These are phyloP conservation scores for Penstemon eatonii DNA, from an alignment of 257 asterid genomes.

Conservation along the genomic window DNA sequence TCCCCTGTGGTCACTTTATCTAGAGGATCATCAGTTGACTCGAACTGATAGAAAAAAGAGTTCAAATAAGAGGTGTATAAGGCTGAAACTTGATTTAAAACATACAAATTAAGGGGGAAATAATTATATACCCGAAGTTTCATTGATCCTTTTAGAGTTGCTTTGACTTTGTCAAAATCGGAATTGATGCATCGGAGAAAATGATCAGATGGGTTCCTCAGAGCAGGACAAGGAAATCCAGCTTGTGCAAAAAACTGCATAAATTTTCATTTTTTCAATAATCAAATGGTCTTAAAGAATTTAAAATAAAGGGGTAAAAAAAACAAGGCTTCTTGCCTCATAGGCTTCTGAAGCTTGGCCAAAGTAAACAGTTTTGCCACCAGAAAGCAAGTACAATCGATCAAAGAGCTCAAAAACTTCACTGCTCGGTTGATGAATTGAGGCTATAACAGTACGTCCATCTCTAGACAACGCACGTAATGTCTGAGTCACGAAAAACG, in stretches of 20 bases:
- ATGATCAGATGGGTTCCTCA: conserved; percentile 94
- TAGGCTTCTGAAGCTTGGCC: conserved; percentile 92
- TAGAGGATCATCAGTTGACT: conserved; percentile 84
- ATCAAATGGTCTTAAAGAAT: not conserved
- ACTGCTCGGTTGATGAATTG: conserved; percentile 98
- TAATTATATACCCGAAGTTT: conserved; percentile 62
- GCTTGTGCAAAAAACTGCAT: conserved; percentile 92
- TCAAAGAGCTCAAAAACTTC: conserved; percentile 96
- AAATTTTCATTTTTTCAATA: not conserved
- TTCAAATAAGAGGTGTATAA: not conserved
- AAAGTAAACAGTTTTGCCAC: conserved; percentile 89
- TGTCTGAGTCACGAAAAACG: conserved; percentile 94
- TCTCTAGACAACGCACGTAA: conserved; percentile 80
- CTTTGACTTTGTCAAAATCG: conserved; percentile 95
- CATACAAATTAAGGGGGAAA: conserved; percentile 8
- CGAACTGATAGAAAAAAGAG: conserved; percentile 52
- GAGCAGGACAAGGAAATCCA: conserved; percentile 94
- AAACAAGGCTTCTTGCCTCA: conserved; percentile 50
- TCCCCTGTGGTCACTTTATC: conserved; percentile 84
- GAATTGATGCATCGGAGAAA: conserved; percentile 88
- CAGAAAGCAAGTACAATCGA: conserved; percentile 76
- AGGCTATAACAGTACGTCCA: conserved; percentile 93
- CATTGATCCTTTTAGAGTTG: conserved; percentile 98
- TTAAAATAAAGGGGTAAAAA: not conserved
- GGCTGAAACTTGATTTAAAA: not conserved